phyloP scores from a whole-genome alignment of 2,329 filamentous ascomycete genomes.

The Venturia nashicola region DNA sequence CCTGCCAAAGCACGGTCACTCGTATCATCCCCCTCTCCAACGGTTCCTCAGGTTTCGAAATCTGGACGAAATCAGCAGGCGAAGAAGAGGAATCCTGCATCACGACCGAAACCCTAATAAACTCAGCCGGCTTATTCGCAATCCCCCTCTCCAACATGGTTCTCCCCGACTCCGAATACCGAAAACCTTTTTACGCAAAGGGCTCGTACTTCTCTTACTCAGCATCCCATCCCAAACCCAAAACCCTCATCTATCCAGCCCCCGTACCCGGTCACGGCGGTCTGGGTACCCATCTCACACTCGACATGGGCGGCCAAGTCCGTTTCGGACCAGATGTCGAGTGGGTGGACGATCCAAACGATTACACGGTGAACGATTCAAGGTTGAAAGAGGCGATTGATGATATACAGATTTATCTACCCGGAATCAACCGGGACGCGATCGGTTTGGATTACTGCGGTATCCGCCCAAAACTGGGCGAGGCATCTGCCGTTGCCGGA shows the following conservation, averaged over 20 bases:
- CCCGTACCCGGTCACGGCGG: slow-evolving; percentile 72
- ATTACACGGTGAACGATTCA: slow-evolving; percentile 55
- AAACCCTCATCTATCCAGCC: slow-evolving; percentile 75
- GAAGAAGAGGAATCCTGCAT: slow-evolving; percentile 35
- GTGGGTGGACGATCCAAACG: slow-evolving; percentile 63
- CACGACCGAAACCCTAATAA: slow-evolving; percentile 66
- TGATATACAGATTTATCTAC: slow-evolving; percentile 71
- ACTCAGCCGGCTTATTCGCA: slow-evolving; percentile 73
- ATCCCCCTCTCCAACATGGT: slow-evolving; percentile 73
- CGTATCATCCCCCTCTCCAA: slow-evolving; percentile 41
- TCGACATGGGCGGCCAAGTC: slow-evolving; percentile 73
- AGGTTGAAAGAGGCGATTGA: slow-evolving; percentile 54
- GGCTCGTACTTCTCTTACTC: slow-evolving; percentile 89
- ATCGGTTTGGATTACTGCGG: slow-evolving; percentile 80
- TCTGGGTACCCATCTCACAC: slow-evolving; percentile 82
- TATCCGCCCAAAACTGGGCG: slow-evolving; percentile 72
- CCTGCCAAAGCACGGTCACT: slow-evolving; percentile 55
- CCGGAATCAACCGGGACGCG: slow-evolving; percentile 51
- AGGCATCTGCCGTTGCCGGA: slow-evolving; percentile 45
- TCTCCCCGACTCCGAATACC: slow-evolving; percentile 42
- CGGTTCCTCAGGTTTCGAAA: slow-evolving; percentile 55
- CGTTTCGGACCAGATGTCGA: slow-evolving; percentile 93
- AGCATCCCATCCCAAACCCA: slow-evolving; percentile 49
- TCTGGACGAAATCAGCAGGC: slow-evolving; percentile 40
- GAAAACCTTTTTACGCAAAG: slow-evolving; percentile 70